Conservation (phyloP, 2,329 filamentous ascomycete genomes). For the Phaeosphaeria sp. region DNA sequence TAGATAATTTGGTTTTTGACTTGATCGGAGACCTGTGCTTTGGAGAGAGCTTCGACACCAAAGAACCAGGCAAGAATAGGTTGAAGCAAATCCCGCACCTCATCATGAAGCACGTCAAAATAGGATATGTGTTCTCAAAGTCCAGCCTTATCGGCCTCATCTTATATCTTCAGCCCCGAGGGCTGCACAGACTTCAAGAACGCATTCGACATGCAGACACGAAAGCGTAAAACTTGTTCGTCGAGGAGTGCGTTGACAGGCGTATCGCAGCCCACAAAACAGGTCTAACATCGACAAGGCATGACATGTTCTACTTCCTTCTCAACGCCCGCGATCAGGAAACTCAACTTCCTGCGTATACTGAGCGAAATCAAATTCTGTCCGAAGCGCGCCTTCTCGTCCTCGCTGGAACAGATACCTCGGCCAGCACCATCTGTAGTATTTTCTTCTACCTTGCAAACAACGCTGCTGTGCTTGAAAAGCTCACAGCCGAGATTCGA, state of each 20-base stretch:
- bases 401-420: constrained; percentile 20
- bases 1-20: constrained; percentile 50
- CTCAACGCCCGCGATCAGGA: constrained; percentile 49
- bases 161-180: no score
- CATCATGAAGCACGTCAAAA: no score
- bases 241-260: no score
- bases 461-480: constrained; percentile 6
- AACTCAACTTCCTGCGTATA: constrained; percentile 39
- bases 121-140: no score
- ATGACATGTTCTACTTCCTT: constrained; percentile 51
- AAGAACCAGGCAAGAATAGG: constrained; percentile 27
- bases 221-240: no score
- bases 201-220: no score
- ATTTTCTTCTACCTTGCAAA: constrained; percentile 20
- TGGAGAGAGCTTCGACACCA: constrained; percentile 42
- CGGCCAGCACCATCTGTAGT: constrained; percentile 5
- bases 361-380: constrained; percentile 45
- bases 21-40: constrained; percentile 52
- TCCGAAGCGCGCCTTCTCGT: constrained; percentile 17
- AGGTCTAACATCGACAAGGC: constrained; percentile 14
- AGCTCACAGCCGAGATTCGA: constrained; percentile 17
- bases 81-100: constrained; percentile 18
- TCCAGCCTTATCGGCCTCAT: no score
- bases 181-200: no score
- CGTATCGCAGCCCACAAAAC: no score